phyloP scores from a whole-genome alignment of 2,329 filamentous ascomycete species.

The Xylariales sp. region DNA sequence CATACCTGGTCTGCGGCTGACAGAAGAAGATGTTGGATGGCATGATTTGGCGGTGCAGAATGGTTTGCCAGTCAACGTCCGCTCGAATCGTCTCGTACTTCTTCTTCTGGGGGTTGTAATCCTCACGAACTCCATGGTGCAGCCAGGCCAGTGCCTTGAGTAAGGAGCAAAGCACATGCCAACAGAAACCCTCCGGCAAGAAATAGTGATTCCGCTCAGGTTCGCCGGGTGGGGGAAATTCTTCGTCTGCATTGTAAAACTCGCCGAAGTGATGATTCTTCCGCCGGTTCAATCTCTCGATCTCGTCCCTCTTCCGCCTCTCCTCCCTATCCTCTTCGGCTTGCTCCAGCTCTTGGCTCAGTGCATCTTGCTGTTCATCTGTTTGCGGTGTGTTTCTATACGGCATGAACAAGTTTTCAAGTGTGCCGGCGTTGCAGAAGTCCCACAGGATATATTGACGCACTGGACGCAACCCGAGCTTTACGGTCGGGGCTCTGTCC shows the following conservation, averaged over 20 bases:
- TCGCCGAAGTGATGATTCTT: too few relatives aligned
- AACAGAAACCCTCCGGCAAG: constrained; percentile 49
- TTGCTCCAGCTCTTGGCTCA: constrained; percentile 10
- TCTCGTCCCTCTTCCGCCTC: too few relatives aligned
- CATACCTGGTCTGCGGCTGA: constrained; percentile 36
- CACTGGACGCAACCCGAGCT: constrained; percentile 9
- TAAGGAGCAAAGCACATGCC: constrained; percentile 48
- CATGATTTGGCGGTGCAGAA: constrained; percentile 44
- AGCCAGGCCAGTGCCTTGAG: constrained; percentile 46
- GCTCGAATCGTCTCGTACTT: constrained; percentile 10
- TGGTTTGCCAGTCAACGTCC: constrained; percentile 44
- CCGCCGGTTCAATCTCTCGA: too few relatives aligned
- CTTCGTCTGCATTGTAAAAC: neutral
- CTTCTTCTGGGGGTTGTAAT: constrained; percentile 12
- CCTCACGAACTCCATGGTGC: constrained; percentile 40
- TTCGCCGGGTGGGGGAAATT: too few relatives aligned
- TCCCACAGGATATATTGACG: constrained; percentile 42
- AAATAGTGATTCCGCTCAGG: constrained; percentile 23
- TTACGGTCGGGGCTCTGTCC: constrained; percentile 15
- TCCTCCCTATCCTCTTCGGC: constrained; percentile 15
- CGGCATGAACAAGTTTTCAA: constrained; percentile 35
- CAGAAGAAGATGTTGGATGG: constrained; percentile 48
- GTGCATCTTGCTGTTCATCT: constrained; percentile 4
- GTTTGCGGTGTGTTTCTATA: neutral
- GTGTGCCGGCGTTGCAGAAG: constrained; percentile 46